Percentiles rank a stretch among this genome's conserved stretches.
Conservation (phyloP, 2,329 filamentous ascomycete species). For the Verticillium klebahnii region DNA sequence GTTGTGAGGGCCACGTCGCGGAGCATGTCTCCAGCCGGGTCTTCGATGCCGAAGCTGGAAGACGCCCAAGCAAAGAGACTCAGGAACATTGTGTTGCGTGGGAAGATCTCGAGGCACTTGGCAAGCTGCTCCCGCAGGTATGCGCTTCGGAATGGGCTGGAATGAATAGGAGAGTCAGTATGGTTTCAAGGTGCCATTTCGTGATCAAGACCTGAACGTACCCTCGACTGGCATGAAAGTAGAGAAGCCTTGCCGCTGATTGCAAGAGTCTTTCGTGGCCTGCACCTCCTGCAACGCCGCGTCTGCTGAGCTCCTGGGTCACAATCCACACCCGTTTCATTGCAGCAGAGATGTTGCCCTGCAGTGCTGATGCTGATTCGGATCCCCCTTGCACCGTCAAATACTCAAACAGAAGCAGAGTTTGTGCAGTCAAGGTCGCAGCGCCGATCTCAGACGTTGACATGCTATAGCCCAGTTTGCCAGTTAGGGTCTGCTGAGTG, state of each 20-base stretch:
- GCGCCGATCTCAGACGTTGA: conserved; percentile 40
- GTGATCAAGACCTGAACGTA: conserved; percentile 21
- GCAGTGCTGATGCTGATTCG: conserved; percentile 39
- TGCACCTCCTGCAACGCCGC: conserved; percentile 23
- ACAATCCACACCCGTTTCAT: conserved; percentile 35
- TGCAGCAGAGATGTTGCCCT: conserved; percentile 53
- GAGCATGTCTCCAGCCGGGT: conserved; percentile 68
- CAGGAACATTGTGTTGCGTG: conserved; percentile 72
- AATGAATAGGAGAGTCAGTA: conserved; percentile 16
- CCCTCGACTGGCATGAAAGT: conserved; percentile 58
- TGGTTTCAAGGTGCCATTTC: conserved; percentile 12
- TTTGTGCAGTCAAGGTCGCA: conserved; percentile 55
- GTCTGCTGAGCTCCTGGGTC: conserved; percentile 37
- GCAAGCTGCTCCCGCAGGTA: conserved; percentile 59
- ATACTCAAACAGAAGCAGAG: conserved; percentile 63
- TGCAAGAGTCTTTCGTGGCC: conserved; percentile 65
- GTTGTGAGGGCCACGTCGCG: conserved; percentile 42
- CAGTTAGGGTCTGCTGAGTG: conserved; percentile 45
- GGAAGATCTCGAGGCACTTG: conserved; percentile 60
- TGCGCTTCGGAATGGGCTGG: conserved; percentile 61
- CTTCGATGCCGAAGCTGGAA: conserved; percentile 65
- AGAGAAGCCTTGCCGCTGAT: conserved; percentile 60
- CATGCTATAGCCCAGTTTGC: conserved; percentile 51
- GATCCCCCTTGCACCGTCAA: conserved; percentile 39
- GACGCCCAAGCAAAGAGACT: conserved; percentile 71